These are phyloP conservation scores for Abrus precatorius DNA, from an alignment of 306 rosid species.

Conservation along the genomic window DNA sequence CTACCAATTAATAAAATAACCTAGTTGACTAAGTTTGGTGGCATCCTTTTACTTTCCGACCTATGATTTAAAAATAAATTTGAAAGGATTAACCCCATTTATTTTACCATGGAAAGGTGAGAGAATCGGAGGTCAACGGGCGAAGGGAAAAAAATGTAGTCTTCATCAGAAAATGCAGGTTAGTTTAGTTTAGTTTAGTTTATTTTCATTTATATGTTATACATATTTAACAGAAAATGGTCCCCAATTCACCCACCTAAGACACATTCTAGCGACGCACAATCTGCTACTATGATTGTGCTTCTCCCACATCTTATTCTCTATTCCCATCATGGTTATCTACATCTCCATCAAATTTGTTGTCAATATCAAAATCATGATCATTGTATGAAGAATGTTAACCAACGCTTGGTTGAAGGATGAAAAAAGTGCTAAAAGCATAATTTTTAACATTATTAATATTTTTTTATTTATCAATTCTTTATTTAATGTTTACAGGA, in stretches of 20 bases:
- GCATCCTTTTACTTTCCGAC: constrained; percentile 38
- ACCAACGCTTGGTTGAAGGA: not conserved
- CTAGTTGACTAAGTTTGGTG: constrained; percentile 29
- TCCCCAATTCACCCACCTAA: constrained; percentile 61
- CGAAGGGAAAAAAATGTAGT: constrained; percentile 81
- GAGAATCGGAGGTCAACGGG: constrained; percentile 78
- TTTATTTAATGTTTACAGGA: not conserved
- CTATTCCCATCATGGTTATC: constrained; percentile 49
- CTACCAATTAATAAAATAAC: not conserved
- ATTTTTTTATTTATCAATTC: no score
- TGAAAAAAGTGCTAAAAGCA: not conserved
- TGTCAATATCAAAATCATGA: constrained; percentile 56
- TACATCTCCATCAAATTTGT: constrained; percentile 44
- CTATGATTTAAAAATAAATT: constrained; percentile 35
- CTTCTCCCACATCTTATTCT: constrained; percentile 44
- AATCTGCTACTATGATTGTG: constrained; percentile 54
- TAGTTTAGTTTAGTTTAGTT: constrained; percentile 15
- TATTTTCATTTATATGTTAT: not conserved
- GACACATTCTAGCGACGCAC: constrained; percentile 53
- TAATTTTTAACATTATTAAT: not conserved
- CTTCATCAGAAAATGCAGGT: constrained; percentile 90
- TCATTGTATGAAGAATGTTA: not conserved
- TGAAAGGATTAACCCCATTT: constrained; percentile 44
- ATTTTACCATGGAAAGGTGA: constrained; percentile 65
- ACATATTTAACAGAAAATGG: constrained; percentile 31